Percentiles rank a stretch among this genome's conserved stretches.
These are phyloP conservation scores for Eimeria praecox DNA, from an alignment of 169 alveolate genomes.

Conservation along the genomic window DNA sequence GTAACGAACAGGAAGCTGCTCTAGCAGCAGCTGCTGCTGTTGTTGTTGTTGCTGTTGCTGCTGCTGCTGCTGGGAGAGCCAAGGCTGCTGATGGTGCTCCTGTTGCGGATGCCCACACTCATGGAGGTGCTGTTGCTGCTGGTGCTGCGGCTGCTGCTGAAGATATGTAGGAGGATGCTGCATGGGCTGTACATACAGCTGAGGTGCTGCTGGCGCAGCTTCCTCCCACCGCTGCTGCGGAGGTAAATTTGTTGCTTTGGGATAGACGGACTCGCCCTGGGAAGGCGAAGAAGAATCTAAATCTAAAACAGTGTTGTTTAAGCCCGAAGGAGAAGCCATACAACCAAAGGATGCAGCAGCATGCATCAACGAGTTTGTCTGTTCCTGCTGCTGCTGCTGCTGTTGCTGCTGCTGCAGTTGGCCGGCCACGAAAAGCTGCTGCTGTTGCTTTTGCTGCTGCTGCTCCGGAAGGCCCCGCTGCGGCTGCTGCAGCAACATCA, in stretches of 20 bases:
- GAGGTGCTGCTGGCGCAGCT: background rate
- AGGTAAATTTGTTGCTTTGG: too few relatives aligned
- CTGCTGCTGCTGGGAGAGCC: background rate
- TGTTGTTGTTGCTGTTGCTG: background rate
- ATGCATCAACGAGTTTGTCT: background rate
- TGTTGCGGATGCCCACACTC: background rate
- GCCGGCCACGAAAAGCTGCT: background rate
- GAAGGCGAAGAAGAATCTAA: background rate
- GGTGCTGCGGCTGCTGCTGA: conserved; percentile 10
- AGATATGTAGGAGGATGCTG: background rate
- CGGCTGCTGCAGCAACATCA: too few relatives aligned
- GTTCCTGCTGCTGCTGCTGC: background rate
- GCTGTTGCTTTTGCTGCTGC: background rate
- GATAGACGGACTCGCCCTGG: too few relatives aligned
- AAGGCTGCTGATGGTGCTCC: background rate
- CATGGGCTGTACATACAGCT: background rate
- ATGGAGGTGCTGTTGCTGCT: background rate
- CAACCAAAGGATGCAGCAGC: background rate
- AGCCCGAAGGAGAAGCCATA: background rate
- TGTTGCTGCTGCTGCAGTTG: background rate
- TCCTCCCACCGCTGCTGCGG: too few relatives aligned
- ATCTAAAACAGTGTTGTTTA: background rate
- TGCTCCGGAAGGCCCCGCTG: background rate
- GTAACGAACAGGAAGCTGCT: conserved; percentile 35
- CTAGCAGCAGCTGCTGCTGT: background rate